Base-by-base conservation (phyloP, 73 alveolate genomes). In the Blepharisma japonicum region DNA sequence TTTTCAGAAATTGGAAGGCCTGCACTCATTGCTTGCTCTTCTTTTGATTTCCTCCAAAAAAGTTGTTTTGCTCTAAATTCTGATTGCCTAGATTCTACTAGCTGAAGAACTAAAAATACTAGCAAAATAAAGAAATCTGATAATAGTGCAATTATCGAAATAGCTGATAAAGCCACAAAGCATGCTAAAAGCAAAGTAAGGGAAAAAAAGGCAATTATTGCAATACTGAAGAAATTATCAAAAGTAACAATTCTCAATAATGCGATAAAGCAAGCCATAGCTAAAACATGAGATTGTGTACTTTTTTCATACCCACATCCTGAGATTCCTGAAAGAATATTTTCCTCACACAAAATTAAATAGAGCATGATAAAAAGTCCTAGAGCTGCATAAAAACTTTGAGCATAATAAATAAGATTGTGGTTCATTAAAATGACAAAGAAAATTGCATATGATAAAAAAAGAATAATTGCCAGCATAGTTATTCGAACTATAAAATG, bases 31-130 rank as follows among this genome's bases (percentile, higher is more conserved):
- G n/a, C 23, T 4, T 20, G n/a, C 2, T 53, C 67, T 14, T 53
- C 67, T 20, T 20, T 53, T 1, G 67, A 11, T 53, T 53, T 11
- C 23, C n/a, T 53, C 74, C 74, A 61, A 61, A 61, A 61, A 61
- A n/a, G 18, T 25, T 61, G 14, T 5, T 61, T 61, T 61, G 14
- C 47, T 8, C 23, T 25, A 2, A 61, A 25, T 61, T 61, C 74
- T 61, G 74, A 14, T 8, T 61, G 74, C 4, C 23, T 0, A 14
- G 46, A 8, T 8, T 61, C 74, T 0, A 61, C 23, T 14, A 61
- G 14, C 47, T 61, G 74, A 20, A 61, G 47, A 25, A 61, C 46
- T 5, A 61, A 20, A 25, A 61, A 61, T 8, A 61, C 23, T 1
- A 61, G 74, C 14, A 61, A n/a, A 25, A 61, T 61, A 25, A 61